phyloP scores from a whole-genome alignment of 495 filamentous ascomycete genomes.

The Apodospora peruviana region DNA sequence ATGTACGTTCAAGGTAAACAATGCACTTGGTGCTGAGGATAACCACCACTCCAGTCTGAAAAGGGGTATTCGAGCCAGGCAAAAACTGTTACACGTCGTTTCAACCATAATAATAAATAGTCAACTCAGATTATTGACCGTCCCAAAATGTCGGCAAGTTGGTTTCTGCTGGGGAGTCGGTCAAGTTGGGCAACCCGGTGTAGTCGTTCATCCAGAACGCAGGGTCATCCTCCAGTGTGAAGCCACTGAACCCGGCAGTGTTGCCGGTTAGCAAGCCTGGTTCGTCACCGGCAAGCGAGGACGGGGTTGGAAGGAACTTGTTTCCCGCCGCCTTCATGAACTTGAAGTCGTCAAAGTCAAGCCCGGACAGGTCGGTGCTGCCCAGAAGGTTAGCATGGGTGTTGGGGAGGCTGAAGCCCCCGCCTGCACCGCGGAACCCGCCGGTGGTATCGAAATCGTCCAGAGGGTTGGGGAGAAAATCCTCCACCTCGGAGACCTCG shows the following conservation, averaged over 20 bases:
- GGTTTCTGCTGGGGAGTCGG: conserved; percentile 25
- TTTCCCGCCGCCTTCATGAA: conserved; percentile 48
- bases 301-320: conserved; percentile 34
- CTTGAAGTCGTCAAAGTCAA: conserved; percentile 53
- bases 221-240: conserved; percentile 28
- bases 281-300: conserved; percentile 30
- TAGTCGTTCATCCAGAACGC: conserved; percentile 26
- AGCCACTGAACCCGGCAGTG: conserved; percentile 13
- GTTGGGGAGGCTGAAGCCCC: conserved; percentile 45
- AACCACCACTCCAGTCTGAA: conserved; percentile 5
- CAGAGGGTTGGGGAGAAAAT: conserved; percentile 51
- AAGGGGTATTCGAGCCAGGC: conserved; percentile 14
- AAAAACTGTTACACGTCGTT: conserved; percentile 17
- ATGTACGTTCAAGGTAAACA: conserved; percentile 9
- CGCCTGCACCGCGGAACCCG: conserved; percentile 44
- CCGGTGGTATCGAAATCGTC: conserved; percentile 50
- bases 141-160: conserved; percentile 26
- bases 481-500: conserved; percentile 70
- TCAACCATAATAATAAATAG: conserved; percentile 7
- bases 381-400: conserved; percentile 47
- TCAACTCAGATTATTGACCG: conserved; percentile 15
- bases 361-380: conserved; percentile 48
- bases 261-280: conserved; percentile 20
- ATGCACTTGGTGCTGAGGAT: conserved; percentile 4
- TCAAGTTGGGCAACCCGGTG: conserved; percentile 18